phyloP scores from a whole-genome alignment of 306 rosid genomes.

The Pachyrhizus erosus region DNA sequence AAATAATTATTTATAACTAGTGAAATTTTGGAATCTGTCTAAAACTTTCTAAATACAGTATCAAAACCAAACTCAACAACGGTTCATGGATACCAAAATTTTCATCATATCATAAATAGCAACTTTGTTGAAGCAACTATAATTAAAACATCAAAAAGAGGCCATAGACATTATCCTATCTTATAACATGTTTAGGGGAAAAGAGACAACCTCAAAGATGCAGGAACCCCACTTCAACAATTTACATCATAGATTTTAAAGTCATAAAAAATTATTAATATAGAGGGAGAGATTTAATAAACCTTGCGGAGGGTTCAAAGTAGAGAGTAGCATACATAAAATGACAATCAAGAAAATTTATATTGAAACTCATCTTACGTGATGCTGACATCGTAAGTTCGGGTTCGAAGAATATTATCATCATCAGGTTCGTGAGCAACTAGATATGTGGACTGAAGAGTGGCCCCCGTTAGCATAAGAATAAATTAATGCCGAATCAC shows the following conservation, averaged over 20 bases:
- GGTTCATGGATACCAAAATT: background rate
- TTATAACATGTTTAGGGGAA: background rate
- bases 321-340: slow-evolving; percentile 24
- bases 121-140: slow-evolving; percentile 20
- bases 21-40: background rate
- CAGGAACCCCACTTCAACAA: background rate
- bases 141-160: slow-evolving; percentile 16
- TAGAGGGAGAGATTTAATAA: background rate
- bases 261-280: background rate
- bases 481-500: slow-evolving; percentile 35
- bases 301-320: background rate
- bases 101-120: slow-evolving; percentile 17
- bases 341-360: slow-evolving; percentile 26
- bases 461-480: slow-evolving; percentile 54
- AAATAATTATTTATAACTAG: background rate
- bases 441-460: slow-evolving; percentile 70
- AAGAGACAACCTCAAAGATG: background rate
- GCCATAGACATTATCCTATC: background rate
- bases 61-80: slow-evolving; percentile 6
- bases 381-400: slow-evolving; percentile 92
- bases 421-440: slow-evolving; percentile 92
- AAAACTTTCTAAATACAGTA: background rate
- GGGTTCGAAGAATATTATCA: slow-evolving; percentile 88
- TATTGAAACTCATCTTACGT: slow-evolving; percentile 68
- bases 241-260: background rate